Conservation (phyloP, 768 basidiomycete genomes). For the Termitomyces sp. region DNA sequence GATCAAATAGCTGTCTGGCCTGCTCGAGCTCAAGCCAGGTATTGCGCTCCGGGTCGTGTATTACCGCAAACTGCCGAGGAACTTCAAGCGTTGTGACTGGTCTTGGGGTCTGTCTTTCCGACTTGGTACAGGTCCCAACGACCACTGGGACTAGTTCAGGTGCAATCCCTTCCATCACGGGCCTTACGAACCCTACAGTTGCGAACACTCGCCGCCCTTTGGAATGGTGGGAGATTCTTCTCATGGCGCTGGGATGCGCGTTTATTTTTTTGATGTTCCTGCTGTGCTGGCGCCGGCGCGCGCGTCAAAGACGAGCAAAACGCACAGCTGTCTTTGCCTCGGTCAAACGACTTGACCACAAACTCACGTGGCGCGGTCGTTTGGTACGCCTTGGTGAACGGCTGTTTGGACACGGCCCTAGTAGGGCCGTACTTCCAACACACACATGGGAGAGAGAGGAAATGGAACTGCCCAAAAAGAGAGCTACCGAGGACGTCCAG, state of each 20-base stretch:
- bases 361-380: conserved; percentile 48
- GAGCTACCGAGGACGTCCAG: conserved; percentile 44
- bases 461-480: conserved; percentile 44
- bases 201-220: conserved; percentile 29
- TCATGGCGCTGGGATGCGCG: conserved; percentile 77
- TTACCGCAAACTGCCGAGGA: conserved; percentile 52
- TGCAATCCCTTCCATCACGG: conserved; percentile 50
- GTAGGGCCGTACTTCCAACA: conserved; percentile 14
- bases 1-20: conserved; percentile 63
- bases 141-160: conserved; percentile 41
- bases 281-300: conserved; percentile 64
- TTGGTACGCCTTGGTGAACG: conserved; percentile 51
- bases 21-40: conserved; percentile 62
- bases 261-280: conserved; percentile 69
- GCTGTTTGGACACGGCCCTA: conserved; percentile 45
- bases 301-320: conserved; percentile 62
- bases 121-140: conserved; percentile 52
- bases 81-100: conserved; percentile 55
- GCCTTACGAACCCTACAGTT: conserved; percentile 46
- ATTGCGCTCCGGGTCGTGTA: conserved; percentile 61
- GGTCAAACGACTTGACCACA: conserved; percentile 45
- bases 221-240: conserved; percentile 80
- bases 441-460: conserved; percentile 31
- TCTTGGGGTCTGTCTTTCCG: conserved; percentile 76
- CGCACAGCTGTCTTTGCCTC: conserved; percentile 60